These are phyloP conservation scores for Lachancea sp. DNA, from an alignment of 805 yeast genomes.

Conservation along the genomic window DNA sequence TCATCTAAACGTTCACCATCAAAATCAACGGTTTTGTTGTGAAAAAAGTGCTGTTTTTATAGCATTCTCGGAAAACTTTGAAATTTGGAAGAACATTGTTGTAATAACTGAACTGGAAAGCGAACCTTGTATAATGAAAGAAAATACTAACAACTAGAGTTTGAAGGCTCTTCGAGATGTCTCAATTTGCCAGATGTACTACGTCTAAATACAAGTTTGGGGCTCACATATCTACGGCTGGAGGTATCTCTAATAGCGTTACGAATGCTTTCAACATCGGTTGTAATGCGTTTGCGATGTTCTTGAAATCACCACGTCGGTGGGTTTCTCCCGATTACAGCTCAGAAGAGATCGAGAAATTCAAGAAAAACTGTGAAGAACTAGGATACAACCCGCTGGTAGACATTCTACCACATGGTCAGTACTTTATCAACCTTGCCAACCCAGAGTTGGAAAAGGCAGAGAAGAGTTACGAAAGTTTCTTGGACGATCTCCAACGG, in stretches of 20 bases:
- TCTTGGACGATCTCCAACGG: conserved; percentile 78
- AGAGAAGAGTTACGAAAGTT: conserved; percentile 64
- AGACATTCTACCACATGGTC: conserved; percentile 90
- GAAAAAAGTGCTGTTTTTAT: neutral
- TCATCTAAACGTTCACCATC: neutral
- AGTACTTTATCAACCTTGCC: conserved; percentile 87
- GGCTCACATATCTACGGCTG: conserved; percentile 81
- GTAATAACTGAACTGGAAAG: neutral
- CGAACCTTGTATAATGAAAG: neutral
- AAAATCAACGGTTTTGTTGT: neutral
- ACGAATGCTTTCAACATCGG: conserved; percentile 49
- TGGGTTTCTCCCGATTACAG: conserved; percentile 83
- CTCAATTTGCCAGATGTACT: conserved; percentile 38
- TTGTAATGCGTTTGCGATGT: conserved; percentile 78
- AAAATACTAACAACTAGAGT: neutral
- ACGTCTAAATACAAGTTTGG: conserved; percentile 60
- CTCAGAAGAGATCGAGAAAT: conserved; percentile 58
- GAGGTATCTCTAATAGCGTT: conserved; percentile 71
- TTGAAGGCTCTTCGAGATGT: conserved; percentile 11
- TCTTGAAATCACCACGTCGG: conserved; percentile 80
- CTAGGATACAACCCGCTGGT: conserved; percentile 65
- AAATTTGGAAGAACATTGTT: neutral
- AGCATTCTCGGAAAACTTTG: neutral
- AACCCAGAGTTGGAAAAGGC: conserved; percentile 82
- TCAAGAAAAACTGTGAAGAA: conserved; percentile 54